Evolutionary conservation across 129 eudicot genomes (phyloP).

Genomic region (Ambrosia trifida): DNA sequence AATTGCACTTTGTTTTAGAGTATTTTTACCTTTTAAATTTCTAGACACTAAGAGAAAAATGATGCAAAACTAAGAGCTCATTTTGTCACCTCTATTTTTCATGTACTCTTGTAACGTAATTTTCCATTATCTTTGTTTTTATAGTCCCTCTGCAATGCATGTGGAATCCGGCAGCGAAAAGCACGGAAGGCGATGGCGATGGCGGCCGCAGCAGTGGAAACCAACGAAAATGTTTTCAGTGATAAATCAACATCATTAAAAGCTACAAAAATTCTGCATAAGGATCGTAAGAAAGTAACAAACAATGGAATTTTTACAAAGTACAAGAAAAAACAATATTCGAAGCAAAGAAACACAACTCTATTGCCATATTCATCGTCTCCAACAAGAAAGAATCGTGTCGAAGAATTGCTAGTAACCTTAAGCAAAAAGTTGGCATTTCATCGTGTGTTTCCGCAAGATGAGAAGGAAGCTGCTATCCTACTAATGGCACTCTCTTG

Average conservation of each 20-base stretch:
- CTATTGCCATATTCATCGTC: constrained; percentile 29
- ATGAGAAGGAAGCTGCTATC: constrained; percentile 88
- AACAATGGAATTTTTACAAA: constrained; percentile 34
- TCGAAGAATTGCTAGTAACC: constrained; percentile 64
- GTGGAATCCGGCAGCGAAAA: constrained; percentile 89
- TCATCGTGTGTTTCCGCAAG: constrained; percentile 75
- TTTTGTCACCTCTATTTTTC: not conserved
- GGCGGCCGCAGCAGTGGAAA: constrained; percentile 47
- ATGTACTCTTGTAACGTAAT: not conserved
- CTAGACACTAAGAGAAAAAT: not conserved
- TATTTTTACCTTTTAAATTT: too few relatives aligned
- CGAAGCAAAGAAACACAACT: constrained; percentile 21
- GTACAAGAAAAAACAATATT: constrained; percentile 42
- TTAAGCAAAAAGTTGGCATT: constrained; percentile 65
- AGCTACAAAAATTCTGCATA: constrained; percentile 40
- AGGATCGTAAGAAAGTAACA: constrained; percentile 33
- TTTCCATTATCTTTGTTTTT: not conserved
- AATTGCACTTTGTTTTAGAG: too few relatives aligned
- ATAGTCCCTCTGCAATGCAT: constrained; percentile 89
- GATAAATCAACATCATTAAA: constrained; percentile 37
- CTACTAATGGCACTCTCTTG: constrained; percentile 80
- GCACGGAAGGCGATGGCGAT: constrained; percentile 76
- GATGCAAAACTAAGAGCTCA: not conserved
- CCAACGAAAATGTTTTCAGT: constrained; percentile 22
- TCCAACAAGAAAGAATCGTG: constrained; percentile 40